These are phyloP conservation scores for Xylaria scruposa DNA, from an alignment of 495 filamentous ascomycete genomes.

Conservation along the genomic window DNA sequence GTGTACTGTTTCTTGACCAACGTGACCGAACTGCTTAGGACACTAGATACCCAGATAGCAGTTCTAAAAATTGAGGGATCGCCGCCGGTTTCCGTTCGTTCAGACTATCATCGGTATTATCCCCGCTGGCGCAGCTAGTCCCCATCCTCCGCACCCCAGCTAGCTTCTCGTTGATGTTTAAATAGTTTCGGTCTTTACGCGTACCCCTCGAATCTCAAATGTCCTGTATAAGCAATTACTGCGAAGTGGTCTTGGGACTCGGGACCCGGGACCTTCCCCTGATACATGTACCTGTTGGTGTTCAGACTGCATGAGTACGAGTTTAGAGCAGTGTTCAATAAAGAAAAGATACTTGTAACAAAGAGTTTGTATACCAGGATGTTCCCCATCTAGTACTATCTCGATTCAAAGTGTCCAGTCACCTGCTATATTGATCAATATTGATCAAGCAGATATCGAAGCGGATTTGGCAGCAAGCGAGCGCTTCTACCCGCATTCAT, in stretches of 20 bases:
- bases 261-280: conserved; percentile 16
- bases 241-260: conserved; percentile 8
- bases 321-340: not conserved
- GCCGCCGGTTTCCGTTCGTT: conserved; percentile 16
- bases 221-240: conserved; percentile 10
- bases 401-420: not conserved
- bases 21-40: not conserved
- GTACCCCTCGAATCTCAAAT: conserved; percentile 21
- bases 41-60: not conserved
- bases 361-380: not conserved
- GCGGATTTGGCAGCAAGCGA: conserved; percentile 2
- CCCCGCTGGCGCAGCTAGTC: conserved; percentile 2
- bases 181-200: conserved; percentile 18
- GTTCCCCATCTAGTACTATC: not conserved
- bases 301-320: not conserved
- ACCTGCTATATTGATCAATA: not conserved
- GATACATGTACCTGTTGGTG: not conserved
- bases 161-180: conserved; percentile 6
- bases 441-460: not conserved
- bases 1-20: conserved; percentile 5
- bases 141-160: conserved; percentile 6
- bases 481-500: not conserved
- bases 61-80: conserved; percentile 14
- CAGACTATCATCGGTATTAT: conserved; percentile 1
- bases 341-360: not conserved